phyloP scores from a whole-genome alignment of 23 red algal species.

The Agarophyton chilense region DNA sequence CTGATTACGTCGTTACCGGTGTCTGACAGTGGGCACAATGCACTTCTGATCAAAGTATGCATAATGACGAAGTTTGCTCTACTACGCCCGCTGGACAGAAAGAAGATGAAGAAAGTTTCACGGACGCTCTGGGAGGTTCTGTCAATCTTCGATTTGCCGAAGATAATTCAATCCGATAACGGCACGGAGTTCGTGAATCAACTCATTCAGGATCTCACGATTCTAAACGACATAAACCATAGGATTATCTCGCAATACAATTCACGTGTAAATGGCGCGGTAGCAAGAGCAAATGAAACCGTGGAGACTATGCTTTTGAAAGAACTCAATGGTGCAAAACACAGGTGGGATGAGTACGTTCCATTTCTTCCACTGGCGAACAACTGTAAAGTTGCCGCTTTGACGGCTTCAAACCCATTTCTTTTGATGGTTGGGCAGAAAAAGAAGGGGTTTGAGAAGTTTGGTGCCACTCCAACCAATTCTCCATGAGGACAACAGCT shows the following conservation, averaged over 20 bases:
- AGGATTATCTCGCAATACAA: constrained; percentile 5
- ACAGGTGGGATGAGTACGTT: constrained; percentile 19
- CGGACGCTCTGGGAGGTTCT: not conserved
- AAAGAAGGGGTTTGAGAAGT: constrained; percentile 5
- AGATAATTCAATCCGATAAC: constrained; percentile 23
- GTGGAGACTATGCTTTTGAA: constrained; percentile 13
- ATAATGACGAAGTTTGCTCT: constrained; percentile 17
- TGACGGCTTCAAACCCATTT: constrained; percentile 14
- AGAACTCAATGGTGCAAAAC: constrained; percentile 12
- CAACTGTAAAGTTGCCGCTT: constrained; percentile 3
- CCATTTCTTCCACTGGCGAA: not conserved
- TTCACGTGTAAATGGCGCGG: not conserved
- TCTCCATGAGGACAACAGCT: not conserved
- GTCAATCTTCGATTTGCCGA: not conserved
- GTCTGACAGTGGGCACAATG: not conserved
- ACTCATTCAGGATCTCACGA: not conserved
- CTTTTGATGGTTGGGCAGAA: not conserved
- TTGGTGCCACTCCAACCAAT: not conserved
- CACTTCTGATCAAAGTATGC: not conserved
- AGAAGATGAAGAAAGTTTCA: not conserved
- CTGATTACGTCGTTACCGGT: not conserved
- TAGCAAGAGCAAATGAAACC: not conserved
- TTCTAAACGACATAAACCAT: not conserved
- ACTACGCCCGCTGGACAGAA: not conserved
- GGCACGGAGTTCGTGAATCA: constrained; percentile 25